These are phyloP conservation scores for Penicillium lividum DNA, from an alignment of 495 filamentous ascomycete genomes.

Conservation along the genomic window DNA sequence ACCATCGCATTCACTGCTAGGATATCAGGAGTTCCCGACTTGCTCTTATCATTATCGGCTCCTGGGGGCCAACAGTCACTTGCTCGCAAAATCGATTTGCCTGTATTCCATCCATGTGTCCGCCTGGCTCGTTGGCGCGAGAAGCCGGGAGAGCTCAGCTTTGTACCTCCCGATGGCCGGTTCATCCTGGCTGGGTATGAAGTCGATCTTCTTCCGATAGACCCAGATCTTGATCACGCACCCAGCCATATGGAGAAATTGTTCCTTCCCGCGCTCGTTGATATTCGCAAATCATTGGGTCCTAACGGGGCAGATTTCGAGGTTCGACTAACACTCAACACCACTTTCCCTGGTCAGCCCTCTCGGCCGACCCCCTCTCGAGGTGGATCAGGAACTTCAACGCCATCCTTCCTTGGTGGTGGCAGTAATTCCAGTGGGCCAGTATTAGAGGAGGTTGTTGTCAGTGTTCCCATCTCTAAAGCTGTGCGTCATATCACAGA, in stretches of 20 bases:
- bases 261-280: constrained; percentile 76
- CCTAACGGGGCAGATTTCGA: constrained; percentile 80
- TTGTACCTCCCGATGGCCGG: constrained; percentile 92
- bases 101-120: constrained; percentile 96
- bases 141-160: constrained; percentile 84
- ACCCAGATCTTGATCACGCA: constrained; percentile 43
- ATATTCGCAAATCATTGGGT: constrained; percentile 79
- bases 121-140: constrained; percentile 83
- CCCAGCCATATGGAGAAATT: constrained; percentile 61
- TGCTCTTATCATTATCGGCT: constrained; percentile 75
- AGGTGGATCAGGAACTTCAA: constrained; percentile 54
- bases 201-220: constrained; percentile 79
- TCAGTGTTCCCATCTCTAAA: constrained; percentile 78
- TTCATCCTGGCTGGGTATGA: constrained; percentile 95
- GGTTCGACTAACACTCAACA: constrained; percentile 71
- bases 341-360: constrained; percentile 53
- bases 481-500: constrained; percentile 85
- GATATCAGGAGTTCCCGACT: constrained; percentile 89
- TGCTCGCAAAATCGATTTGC: constrained; percentile 73
- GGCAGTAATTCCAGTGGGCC: constrained; percentile 54
- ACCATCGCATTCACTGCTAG: constrained; percentile 95
- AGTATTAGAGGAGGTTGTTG: constrained; percentile 73
- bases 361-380: constrained; percentile 36
- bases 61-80: constrained; percentile 76
- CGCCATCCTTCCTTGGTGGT: constrained; percentile 61